Conservation (phyloP, 805 yeast species). For the Candida boleticola region DNA sequence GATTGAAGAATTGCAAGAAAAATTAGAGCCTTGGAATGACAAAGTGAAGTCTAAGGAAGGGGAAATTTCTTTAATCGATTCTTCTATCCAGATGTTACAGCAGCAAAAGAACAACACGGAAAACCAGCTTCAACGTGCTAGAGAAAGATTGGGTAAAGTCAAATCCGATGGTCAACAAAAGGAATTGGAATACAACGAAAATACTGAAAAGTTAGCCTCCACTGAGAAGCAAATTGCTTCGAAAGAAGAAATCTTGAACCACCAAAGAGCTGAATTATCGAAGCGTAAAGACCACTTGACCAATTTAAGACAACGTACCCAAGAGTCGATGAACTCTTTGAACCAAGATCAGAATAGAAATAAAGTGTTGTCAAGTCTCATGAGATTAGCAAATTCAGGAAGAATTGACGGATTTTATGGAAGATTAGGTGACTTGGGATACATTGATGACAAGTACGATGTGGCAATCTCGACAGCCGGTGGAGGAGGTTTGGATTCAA, state of each 20-base stretch:
- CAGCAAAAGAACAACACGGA: slow-evolving; percentile 44
- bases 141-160: slow-evolving; percentile 43
- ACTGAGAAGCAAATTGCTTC: slow-evolving; percentile 51
- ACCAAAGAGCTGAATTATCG: slow-evolving; percentile 49
- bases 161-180: slow-evolving; percentile 49
- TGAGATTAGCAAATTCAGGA: slow-evolving; percentile 72
- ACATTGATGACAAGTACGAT: slow-evolving; percentile 84
- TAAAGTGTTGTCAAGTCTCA: slow-evolving; percentile 67
- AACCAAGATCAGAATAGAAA: slow-evolving; percentile 64
- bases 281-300: slow-evolving; percentile 53
- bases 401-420: slow-evolving; percentile 86
- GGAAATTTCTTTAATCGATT: slow-evolving; percentile 60
- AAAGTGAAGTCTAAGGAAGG: slow-evolving; percentile 62
- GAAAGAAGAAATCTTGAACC: slow-evolving; percentile 56
- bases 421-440: slow-evolving; percentile 88
- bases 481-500: slow-evolving; percentile 75
- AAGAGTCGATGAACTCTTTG: slow-evolving; percentile 63
- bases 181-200: slow-evolving; percentile 43
- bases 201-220: slow-evolving; percentile 48
- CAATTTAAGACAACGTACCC: slow-evolving; percentile 56
- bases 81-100: slow-evolving; percentile 59
- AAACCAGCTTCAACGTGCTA: slow-evolving; percentile 44
- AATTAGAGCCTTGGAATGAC: slow-evolving; percentile 81
- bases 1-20: slow-evolving; percentile 59
- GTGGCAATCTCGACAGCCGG: slow-evolving; percentile 95